phyloP scores from a whole-genome alignment of 495 filamentous ascomycete species.

The Neurospora sp. region DNA sequence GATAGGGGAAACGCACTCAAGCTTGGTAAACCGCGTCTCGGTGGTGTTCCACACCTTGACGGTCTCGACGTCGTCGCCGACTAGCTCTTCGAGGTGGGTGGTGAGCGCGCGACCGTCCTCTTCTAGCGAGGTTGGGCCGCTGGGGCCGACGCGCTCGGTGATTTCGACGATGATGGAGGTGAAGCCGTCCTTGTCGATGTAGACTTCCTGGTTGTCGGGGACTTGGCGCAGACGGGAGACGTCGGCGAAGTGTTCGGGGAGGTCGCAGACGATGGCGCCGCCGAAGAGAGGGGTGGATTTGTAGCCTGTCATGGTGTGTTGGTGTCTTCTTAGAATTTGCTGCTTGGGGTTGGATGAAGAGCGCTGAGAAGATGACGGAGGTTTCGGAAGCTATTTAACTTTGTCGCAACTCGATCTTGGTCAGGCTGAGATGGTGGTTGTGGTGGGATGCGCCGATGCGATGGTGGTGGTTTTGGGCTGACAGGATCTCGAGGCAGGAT shows the following conservation, averaged over 20 bases:
- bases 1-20: conserved; percentile 28
- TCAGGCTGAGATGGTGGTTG: background rate
- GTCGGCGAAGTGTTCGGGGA: conserved; percentile 68
- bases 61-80: conserved; percentile 45
- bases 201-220: conserved; percentile 92
- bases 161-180: conserved; percentile 85
- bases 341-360: background rate
- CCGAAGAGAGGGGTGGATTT: conserved; percentile 61
- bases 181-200: conserved; percentile 67
- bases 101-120: conserved; percentile 57
- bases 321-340: background rate
- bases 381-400: background rate
- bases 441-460: background rate
- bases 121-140: conserved; percentile 32
- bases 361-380: background rate
- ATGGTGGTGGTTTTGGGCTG: background rate
- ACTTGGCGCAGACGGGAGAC: conserved; percentile 71
- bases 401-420: background rate
- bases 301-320: conserved; percentile 32
- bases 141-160: conserved; percentile 55
- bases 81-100: conserved; percentile 72
- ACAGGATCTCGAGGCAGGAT: background rate
- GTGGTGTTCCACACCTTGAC: conserved; percentile 47
- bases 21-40: conserved; percentile 38
- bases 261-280: conserved; percentile 62